Evolutionary conservation across 495 filamentous ascomycete species (phyloP).

Genomic region (Clavariopsis aquatica): DNA sequence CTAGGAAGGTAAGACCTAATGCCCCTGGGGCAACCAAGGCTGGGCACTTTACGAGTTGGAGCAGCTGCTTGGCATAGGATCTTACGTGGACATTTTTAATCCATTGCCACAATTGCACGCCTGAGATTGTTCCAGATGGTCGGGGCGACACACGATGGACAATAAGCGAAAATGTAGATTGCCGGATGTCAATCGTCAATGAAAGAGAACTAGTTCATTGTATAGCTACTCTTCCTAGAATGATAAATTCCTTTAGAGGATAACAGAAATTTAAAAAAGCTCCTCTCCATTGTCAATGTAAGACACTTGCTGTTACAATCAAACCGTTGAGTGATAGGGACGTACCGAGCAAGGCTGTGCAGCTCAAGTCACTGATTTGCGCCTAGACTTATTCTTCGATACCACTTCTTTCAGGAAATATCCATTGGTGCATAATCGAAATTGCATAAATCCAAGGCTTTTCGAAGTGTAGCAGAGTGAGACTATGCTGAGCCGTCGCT

Average conservation of each 20-base stretch:
- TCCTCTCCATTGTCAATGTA: too few relatives aligned
- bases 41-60: background rate
- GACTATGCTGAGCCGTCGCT: background rate
- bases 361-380: too few relatives aligned
- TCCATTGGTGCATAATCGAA: background rate
- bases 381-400: too few relatives aligned
- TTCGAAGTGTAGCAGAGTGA: background rate
- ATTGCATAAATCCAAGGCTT: background rate
- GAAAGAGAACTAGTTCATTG: background rate
- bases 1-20: background rate
- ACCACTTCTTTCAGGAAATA: too few relatives aligned
- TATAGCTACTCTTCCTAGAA: background rate
- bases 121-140: background rate
- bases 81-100: background rate
- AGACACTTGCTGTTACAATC: too few relatives aligned
- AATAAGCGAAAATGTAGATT: too few relatives aligned
- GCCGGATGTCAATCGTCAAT: background rate
- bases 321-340: too few relatives aligned
- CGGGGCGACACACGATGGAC: background rate
- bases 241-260: too few relatives aligned
- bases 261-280: too few relatives aligned
- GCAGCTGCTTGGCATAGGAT: background rate
- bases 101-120: background rate
- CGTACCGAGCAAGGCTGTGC: too few relatives aligned
- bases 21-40: background rate